A percentile compares a stretch with the other conserved stretches of the same genome.
Evolutionary conservation across 352 stramenopile genomes (phyloP).

Genomic region (Pythium brassicae): DNA sequence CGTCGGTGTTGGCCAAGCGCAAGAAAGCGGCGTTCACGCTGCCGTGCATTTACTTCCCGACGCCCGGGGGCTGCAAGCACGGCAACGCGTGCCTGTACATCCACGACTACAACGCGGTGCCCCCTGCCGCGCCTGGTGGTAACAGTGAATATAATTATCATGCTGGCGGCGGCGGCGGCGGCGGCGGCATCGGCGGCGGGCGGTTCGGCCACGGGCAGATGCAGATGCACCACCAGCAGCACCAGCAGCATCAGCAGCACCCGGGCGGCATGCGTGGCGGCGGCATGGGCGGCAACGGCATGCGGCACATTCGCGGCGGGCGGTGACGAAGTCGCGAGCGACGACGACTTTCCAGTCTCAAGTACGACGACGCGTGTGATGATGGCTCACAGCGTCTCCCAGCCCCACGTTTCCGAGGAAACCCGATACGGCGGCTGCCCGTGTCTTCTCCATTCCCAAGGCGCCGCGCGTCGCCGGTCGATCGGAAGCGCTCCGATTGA

Average conservation of each 20-base stretch:
- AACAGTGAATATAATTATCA: constrained; percentile 67
- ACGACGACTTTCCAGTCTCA: neutral
- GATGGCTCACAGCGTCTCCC: too few relatives aligned
- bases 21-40: constrained; percentile 36
- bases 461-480: neutral
- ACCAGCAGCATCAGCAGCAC: constrained; percentile 3
- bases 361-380: too few relatives aligned
- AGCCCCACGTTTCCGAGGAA: too few relatives aligned
- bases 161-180: constrained; percentile 15
- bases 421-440: too few relatives aligned
- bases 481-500: constrained; percentile 2
- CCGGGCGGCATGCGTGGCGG: constrained; percentile 36
- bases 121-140: constrained; percentile 16
- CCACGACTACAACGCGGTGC: constrained; percentile 36
- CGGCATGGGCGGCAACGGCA: constrained; percentile 17
- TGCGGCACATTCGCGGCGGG: constrained; percentile 54
- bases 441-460: too few relatives aligned
- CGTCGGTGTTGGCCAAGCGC: constrained; percentile 33
- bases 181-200: too few relatives aligned
- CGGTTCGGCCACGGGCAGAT: constrained; percentile 28
- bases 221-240: too few relatives aligned
- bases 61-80: constrained; percentile 66
- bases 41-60: constrained; percentile 72
- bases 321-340: constrained; percentile 21
- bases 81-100: constrained; percentile 62